Conservation (phyloP, 805 yeast genomes). For the Phaffomyces thermotolerans region DNA sequence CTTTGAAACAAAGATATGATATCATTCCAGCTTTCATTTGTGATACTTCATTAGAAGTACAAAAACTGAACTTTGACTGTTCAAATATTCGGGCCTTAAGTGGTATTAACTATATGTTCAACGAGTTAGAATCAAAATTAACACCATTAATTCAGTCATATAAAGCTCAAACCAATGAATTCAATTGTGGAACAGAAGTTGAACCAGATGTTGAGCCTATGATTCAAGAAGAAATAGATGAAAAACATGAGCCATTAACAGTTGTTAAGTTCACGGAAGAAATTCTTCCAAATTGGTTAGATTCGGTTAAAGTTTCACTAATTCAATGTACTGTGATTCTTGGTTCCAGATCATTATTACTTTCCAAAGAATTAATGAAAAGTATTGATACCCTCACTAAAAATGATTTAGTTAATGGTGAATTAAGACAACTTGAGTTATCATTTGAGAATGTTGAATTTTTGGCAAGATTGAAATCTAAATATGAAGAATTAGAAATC, state of each 20-base stretch:
- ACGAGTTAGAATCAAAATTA: constrained; percentile 13
- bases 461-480: constrained; percentile 1
- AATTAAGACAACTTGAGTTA: constrained; percentile 28
- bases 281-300: constrained; percentile 20
- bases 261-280: constrained; percentile 9
- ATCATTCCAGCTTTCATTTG: constrained; percentile 11
- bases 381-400: constrained; percentile 26
- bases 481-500: constrained; percentile 6
- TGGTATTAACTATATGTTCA: constrained; percentile 23
- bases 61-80: constrained; percentile 20
- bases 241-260: constrained; percentile 3
- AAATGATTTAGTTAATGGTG: constrained; percentile 34
- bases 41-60: constrained; percentile 2
- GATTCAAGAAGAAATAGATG: background rate
- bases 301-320: constrained; percentile 5
- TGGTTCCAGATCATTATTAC: constrained; percentile 38
- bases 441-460: constrained; percentile 17
- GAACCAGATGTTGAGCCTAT: background rate
- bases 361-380: constrained; percentile 33
- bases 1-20: constrained; percentile 10
- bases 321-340: constrained; percentile 21
- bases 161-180: constrained; percentile 2
- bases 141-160: constrained; percentile 5
- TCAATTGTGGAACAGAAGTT: background rate
- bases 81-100: constrained; percentile 24